These are phyloP conservation scores for Botryotinia calthae DNA, from an alignment of 2,329 filamentous ascomycete genomes.

Conservation along the genomic window DNA sequence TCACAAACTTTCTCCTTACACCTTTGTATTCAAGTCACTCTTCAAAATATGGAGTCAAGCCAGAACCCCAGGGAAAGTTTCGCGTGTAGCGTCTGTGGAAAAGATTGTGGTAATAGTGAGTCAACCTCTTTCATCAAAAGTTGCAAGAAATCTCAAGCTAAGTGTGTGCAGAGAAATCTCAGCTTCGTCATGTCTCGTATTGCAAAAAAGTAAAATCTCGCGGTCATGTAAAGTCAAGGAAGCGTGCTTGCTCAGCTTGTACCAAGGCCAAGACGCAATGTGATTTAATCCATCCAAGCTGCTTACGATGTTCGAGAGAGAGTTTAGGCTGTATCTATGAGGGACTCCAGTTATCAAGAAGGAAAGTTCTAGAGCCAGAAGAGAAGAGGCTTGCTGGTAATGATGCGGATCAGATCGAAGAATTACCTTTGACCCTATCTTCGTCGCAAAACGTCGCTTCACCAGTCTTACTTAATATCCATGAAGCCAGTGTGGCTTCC, in stretches of 20 bases:
- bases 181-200: slow-evolving; percentile 26
- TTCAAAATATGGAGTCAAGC: not conserved
- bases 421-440: not conserved
- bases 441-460: not conserved
- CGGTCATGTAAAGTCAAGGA: slow-evolving; percentile 20
- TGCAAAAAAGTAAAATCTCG: slow-evolving; percentile 25
- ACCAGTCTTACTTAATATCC: not conserved
- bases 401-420: not conserved
- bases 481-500: not conserved
- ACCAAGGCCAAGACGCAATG: slow-evolving; percentile 28
- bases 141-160: not conserved
- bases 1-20: not conserved
- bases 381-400: not conserved
- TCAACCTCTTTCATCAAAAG: not conserved
- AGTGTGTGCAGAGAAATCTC: slow-evolving; percentile 23
- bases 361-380: not conserved
- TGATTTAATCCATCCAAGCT: slow-evolving; percentile 22
- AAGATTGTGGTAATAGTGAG: slow-evolving; percentile 26
- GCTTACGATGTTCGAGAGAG: slow-evolving; percentile 25
- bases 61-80: not conserved
- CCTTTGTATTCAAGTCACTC: not conserved
- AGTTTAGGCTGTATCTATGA: slow-evolving; percentile 23
- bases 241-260: slow-evolving; percentile 26
- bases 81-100: slow-evolving; percentile 26
- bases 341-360: not conserved